Conservation (phyloP, 371 early-diverging fungal genomes). For the Apophysomyces variabilis region DNA sequence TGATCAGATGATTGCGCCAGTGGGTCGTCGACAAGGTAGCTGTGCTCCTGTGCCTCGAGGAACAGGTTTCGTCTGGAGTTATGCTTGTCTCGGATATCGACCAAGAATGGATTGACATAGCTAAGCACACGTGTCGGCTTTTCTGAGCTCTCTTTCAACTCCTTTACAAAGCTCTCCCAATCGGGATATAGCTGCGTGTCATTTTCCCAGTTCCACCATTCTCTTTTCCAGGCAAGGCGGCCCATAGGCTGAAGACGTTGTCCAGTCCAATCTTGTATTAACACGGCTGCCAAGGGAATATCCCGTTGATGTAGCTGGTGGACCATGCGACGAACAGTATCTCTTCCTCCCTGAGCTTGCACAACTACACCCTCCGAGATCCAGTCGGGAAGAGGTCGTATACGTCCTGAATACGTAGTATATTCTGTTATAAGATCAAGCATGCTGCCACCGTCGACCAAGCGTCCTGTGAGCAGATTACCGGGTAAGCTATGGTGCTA, state of each 20-base stretch:
- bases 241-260: conserved; percentile 34
- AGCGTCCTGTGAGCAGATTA: conserved; percentile 29
- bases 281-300: conserved; percentile 47
- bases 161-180: conserved; percentile 44
- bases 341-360: conserved; percentile 53
- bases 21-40: conserved; percentile 38
- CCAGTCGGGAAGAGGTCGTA: conserved; percentile 57
- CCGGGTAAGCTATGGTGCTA: background rate
- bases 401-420: conserved; percentile 51
- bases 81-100: conserved; percentile 29
- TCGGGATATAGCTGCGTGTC: conserved; percentile 47
- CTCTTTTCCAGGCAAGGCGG: conserved; percentile 29
- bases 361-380: conserved; percentile 46
- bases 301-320: conserved; percentile 27
- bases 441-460: conserved; percentile 49
- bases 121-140: conserved; percentile 30
- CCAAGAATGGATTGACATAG: conserved; percentile 52
- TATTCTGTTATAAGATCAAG: conserved; percentile 52
- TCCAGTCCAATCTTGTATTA: conserved; percentile 58
- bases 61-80: conserved; percentile 35
- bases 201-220: conserved; percentile 61
- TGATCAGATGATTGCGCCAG: conserved; percentile 17
- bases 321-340: conserved; percentile 39
- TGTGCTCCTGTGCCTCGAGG: conserved; percentile 36
- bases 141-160: conserved; percentile 14